Evolutionary conservation across 257 asterid species (phyloP).

Genomic region (Leptodermis oblonga): DNA sequence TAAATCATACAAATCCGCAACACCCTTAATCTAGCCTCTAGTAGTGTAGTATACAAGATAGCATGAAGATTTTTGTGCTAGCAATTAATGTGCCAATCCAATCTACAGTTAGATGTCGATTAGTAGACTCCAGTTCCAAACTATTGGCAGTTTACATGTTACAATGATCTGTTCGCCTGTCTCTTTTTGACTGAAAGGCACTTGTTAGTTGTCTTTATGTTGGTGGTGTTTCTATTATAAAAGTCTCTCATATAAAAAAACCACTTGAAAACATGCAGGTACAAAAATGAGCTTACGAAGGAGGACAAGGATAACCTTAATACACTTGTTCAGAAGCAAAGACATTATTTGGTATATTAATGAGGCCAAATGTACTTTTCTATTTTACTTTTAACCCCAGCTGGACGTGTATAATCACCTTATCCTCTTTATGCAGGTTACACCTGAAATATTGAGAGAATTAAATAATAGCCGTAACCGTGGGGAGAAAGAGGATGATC

Average conservation of each 20-base stretch:
- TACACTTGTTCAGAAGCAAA: conserved; percentile 60
- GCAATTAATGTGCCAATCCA: not conserved
- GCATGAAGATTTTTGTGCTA: not conserved
- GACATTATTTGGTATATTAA: conserved; percentile 70
- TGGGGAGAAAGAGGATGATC: conserved; percentile 83
- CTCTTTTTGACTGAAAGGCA: not conserved
- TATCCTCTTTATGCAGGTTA: conserved; percentile 52
- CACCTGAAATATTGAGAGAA: conserved; percentile 90
- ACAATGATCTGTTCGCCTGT: not conserved
- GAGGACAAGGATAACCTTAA: conserved; percentile 70
- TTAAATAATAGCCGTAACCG: conserved; percentile 82
- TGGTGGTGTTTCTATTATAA: not conserved
- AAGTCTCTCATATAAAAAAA: not conserved
- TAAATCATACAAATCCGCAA: not conserved
- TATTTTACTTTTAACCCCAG: not conserved
- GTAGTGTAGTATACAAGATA: not conserved
- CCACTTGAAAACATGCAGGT: conserved; percentile 38
- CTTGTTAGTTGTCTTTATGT: not conserved
- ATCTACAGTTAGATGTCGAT: not conserved
- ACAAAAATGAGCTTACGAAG: conserved; percentile 75
- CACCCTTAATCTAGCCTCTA: not conserved
- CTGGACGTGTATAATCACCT: not conserved
- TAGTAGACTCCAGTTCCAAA: not conserved
- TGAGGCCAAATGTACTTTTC: conserved; percentile 11
- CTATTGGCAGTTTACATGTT: not conserved